phyloP scores from a whole-genome alignment of 129 eudicot genomes.

The Mikania micrantha region DNA sequence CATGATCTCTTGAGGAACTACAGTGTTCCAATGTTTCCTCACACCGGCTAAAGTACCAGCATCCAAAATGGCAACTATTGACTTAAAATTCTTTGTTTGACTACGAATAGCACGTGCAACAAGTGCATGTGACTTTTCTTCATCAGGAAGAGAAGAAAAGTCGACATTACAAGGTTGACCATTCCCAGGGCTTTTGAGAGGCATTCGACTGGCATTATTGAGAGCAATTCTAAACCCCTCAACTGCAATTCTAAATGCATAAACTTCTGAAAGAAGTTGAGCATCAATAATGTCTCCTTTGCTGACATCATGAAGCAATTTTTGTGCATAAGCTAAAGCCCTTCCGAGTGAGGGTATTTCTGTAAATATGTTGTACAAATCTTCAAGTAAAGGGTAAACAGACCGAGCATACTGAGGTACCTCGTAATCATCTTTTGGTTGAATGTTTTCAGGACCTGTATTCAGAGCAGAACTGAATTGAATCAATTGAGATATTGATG shows the following conservation, averaged over 20 bases:
- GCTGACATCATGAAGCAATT: constrained; percentile 61
- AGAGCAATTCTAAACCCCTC: constrained; percentile 88
- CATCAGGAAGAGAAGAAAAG: constrained; percentile 54
- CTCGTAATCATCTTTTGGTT: constrained; percentile 47
- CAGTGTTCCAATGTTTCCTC: constrained; percentile 70
- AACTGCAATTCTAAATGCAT: constrained; percentile 67
- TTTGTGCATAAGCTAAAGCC: constrained; percentile 72
- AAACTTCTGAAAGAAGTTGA: constrained; percentile 51
- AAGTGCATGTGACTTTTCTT: constrained; percentile 81
- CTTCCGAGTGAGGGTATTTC: constrained; percentile 63
- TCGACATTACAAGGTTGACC: constrained; percentile 13
- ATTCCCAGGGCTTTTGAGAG: constrained; percentile 33
- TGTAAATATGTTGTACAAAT: constrained; percentile 50
- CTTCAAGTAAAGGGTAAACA: constrained; percentile 70
- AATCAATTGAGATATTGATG: constrained; percentile 32
- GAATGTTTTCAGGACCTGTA: constrained; percentile 11
- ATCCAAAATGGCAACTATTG: constrained; percentile 75
- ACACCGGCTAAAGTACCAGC: constrained; percentile 67
- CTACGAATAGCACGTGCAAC: constrained; percentile 71
- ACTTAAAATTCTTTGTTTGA: constrained; percentile 55
- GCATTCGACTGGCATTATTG: constrained; percentile 56
- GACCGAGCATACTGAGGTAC: constrained; percentile 68
- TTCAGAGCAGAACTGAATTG: constrained; percentile 22
- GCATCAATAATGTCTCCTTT: constrained; percentile 52
- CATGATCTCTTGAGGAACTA: constrained; percentile 47